A percentile compares a stretch with the other conserved stretches of the same genome.
Evolutionary conservation across 2,329 filamentous ascomycete genomes (phyloP).

Genomic region (Trichophyton verrucosum): DNA sequence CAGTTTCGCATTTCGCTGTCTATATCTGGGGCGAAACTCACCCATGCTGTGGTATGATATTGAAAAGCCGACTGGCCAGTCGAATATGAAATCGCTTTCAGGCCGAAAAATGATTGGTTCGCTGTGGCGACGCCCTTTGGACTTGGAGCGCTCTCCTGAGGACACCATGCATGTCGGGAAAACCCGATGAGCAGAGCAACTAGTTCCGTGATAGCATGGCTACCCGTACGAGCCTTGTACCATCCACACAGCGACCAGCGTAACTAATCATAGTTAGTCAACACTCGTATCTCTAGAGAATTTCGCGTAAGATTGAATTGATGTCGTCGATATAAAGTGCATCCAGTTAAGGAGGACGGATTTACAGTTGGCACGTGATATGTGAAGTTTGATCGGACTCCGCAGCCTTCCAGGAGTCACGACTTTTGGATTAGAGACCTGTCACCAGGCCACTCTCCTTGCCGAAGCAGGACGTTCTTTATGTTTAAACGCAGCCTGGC

Average conservation of each 20-base stretch:
- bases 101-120: neutral
- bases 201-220: too few relatives aligned
- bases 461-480: neutral
- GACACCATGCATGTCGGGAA: too few relatives aligned
- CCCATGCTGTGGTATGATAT: neutral
- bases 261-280: too few relatives aligned
- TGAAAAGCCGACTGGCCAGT: neutral
- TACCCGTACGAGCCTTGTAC: too few relatives aligned
- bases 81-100: neutral
- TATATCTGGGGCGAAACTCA: neutral
- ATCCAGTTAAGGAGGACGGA: neutral
- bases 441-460: too few relatives aligned
- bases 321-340: neutral
- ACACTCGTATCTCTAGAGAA: too few relatives aligned
- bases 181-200: too few relatives aligned
- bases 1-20: neutral
- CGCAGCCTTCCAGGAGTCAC: neutral
- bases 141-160: neutral
- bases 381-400: neutral
- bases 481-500: neutral
- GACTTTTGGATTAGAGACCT: neutral
- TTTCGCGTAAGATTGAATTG: too few relatives aligned
- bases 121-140: neutral
- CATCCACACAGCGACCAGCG: too few relatives aligned
- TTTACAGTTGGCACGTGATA: neutral